Percentiles rank a stretch among this genome's conserved stretches.
phyloP scores from a whole-genome alignment of 768 basidiomycete genomes.

The Pulveroboletus frians region DNA sequence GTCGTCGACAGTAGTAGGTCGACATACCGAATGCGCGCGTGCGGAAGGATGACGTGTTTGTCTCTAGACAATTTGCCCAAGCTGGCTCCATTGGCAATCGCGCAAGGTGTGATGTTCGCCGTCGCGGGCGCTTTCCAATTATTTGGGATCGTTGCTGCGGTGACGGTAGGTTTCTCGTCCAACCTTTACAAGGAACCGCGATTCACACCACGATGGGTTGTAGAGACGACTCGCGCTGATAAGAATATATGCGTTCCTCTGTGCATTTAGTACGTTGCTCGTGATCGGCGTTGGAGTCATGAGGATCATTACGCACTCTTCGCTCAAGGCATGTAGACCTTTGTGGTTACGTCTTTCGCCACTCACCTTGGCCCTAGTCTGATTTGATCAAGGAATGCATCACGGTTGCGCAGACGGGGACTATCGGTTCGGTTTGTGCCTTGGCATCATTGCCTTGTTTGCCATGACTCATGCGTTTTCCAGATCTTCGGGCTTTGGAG shows the following conservation, averaged over 20 bases:
- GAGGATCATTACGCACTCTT: slow-evolving; percentile 60
- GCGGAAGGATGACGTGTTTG: too few species aligned
- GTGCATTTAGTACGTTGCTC: slow-evolving; percentile 42
- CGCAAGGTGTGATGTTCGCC: slow-evolving; percentile 53
- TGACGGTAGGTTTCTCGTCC: slow-evolving; percentile 37
- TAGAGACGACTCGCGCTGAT: slow-evolving; percentile 54
- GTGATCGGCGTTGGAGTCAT: slow-evolving; percentile 49
- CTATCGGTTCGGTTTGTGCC: slow-evolving; percentile 30
- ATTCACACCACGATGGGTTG: neutral
- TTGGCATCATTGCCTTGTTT: neutral
- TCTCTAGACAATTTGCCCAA: too few species aligned
- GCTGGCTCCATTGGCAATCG: too few species aligned
- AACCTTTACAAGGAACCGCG: neutral
- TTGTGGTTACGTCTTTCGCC: neutral
- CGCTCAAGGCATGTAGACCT: slow-evolving; percentile 49
- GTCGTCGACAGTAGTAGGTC: too few species aligned
- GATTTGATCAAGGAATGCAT: slow-evolving; percentile 57
- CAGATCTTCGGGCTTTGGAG: slow-evolving; percentile 54
- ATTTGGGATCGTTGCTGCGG: slow-evolving; percentile 52
- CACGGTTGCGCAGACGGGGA: slow-evolving; percentile 32
- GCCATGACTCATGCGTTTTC: slow-evolving; percentile 11
- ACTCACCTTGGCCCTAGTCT: slow-evolving; percentile 33
- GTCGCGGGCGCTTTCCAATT: slow-evolving; percentile 45
- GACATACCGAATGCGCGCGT: too few species aligned
- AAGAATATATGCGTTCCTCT: slow-evolving; percentile 52